These are phyloP conservation scores for Heliamphora ciliata DNA, from an alignment of 179 eudicot species.

Conservation along the genomic window DNA sequence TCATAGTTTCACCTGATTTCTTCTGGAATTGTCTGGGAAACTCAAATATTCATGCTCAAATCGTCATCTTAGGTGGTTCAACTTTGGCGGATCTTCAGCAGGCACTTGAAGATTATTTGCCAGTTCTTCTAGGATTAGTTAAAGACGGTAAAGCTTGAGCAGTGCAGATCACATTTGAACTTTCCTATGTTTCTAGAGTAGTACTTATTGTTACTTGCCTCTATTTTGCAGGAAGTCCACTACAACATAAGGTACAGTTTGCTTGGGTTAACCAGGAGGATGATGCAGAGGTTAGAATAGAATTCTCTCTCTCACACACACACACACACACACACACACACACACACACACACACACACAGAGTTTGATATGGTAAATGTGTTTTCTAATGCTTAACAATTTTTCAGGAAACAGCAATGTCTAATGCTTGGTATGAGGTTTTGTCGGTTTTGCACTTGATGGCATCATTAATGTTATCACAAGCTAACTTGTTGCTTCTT, in stretches of 20 bases:
- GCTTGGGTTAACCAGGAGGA: slow-evolving; percentile 96
- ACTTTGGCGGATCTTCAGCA: slow-evolving; percentile 84
- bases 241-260: slow-evolving; percentile 82
- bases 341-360: neutral
- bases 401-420: slow-evolving; percentile 77
- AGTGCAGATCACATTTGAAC: neutral
- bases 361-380: too few species aligned
- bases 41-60: neutral
- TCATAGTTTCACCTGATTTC: neutral
- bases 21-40: neutral
- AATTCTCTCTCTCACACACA: neutral
- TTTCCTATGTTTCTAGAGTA: neutral
- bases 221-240: slow-evolving; percentile 62
- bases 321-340: too few species aligned
- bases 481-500: slow-evolving; percentile 89
- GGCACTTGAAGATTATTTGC: slow-evolving; percentile 89
- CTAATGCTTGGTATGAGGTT: slow-evolving; percentile 96
- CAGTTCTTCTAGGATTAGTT: slow-evolving; percentile 85
- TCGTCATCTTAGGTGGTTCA: slow-evolving; percentile 72
- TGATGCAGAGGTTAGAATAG: slow-evolving; percentile 61
- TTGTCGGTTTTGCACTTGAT: slow-evolving; percentile 87
- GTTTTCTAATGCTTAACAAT: neutral
- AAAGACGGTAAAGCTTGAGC: slow-evolving; percentile 63
- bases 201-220: slow-evolving; percentile 13
- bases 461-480: slow-evolving; percentile 77